Percentiles rank a stretch among this genome's conserved stretches.
These are phyloP conservation scores for Zalaria sp. DNA, from an alignment of 2,329 filamentous ascomycete species.

Conservation along the genomic window DNA sequence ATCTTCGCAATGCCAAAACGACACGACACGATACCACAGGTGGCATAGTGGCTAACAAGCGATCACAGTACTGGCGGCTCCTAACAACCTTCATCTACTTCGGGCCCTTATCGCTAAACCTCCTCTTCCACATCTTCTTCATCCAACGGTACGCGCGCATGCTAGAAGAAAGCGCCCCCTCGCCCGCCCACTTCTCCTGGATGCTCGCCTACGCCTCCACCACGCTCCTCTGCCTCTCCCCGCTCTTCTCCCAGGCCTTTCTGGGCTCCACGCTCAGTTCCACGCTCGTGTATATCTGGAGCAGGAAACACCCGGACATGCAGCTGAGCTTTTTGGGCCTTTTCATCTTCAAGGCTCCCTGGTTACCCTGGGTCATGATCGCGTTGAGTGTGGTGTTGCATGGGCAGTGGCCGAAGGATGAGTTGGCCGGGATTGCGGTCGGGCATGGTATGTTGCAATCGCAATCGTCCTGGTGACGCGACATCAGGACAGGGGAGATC, in stretches of 20 bases:
- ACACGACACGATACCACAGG: not conserved
- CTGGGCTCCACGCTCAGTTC: constrained; percentile 87
- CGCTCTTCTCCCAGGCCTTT: constrained; percentile 82
- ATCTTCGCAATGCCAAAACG: not conserved
- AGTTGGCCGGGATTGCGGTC: constrained; percentile 87
- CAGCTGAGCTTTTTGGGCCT: constrained; percentile 68
- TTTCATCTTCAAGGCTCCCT: constrained; percentile 83
- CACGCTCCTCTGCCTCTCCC: constrained; percentile 67
- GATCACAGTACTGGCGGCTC: constrained; percentile 79
- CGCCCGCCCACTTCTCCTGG: constrained; percentile 90
- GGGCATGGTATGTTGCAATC: constrained; percentile 49
- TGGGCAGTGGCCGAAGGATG: constrained; percentile 80
- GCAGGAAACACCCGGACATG: constrained; percentile 82
- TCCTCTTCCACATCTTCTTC: constrained; percentile 97
- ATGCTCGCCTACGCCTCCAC: constrained; percentile 73
- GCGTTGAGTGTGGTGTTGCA: constrained; percentile 85
- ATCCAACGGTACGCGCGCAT: constrained; percentile 91
- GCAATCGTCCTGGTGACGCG: not conserved
- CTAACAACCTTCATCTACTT: constrained; percentile 96
- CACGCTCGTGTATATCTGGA: constrained; percentile 96
- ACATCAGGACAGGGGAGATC: not conserved
- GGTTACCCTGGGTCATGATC: constrained; percentile 91
- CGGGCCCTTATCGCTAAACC: constrained; percentile 81
- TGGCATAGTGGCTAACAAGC: not conserved
- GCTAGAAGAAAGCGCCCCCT: constrained; percentile 88